A percentile compares a stretch with the other conserved stretches of the same genome.
Evolutionary conservation across 2,329 filamentous ascomycete genomes (phyloP).

Genomic region (Uncinocarpus reesii): DNA sequence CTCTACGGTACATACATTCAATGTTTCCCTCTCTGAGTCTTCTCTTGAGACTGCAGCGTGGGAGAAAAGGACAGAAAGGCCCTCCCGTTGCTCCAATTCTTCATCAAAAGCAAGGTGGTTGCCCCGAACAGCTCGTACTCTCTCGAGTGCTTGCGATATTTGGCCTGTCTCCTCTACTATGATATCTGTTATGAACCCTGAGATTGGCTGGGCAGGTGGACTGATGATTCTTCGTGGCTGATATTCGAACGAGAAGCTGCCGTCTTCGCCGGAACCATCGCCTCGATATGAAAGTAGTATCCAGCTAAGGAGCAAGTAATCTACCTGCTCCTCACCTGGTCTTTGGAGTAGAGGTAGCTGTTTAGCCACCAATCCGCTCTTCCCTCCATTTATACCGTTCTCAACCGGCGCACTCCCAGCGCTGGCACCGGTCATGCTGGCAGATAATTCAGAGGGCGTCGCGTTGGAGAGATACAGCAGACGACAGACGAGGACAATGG

Average conservation of each 20-base stretch:
- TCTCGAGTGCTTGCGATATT: slow-evolving; percentile 8
- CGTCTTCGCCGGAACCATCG: slow-evolving; percentile 13
- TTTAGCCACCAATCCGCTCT: neutral
- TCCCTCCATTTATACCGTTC: neutral
- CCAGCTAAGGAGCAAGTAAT: slow-evolving; percentile 14
- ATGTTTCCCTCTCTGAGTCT: neutral
- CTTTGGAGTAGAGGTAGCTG: neutral
- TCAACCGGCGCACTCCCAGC: too few relatives aligned
- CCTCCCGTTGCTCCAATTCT: neutral
- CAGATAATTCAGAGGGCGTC: too few relatives aligned
- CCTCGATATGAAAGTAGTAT: slow-evolving; percentile 14
- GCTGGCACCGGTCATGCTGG: too few relatives aligned
- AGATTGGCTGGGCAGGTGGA: neutral
- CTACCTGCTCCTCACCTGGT: slow-evolving; percentile 6
- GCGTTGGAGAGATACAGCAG: too few relatives aligned
- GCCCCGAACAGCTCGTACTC: neutral
- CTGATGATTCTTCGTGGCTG: neutral
- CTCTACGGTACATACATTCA: neutral
- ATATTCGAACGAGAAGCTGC: slow-evolving; percentile 9
- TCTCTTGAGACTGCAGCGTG: neutral
- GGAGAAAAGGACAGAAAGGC: neutral
- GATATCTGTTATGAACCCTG: slow-evolving; percentile 8
- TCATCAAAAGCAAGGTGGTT: neutral
- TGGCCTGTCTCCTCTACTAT: slow-evolving; percentile 6
- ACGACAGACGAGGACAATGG: too few relatives aligned